Evolutionary conservation across 108 stramenopile genomes (phyloP).

Genomic region (Fistulifera pelliculosa): DNA sequence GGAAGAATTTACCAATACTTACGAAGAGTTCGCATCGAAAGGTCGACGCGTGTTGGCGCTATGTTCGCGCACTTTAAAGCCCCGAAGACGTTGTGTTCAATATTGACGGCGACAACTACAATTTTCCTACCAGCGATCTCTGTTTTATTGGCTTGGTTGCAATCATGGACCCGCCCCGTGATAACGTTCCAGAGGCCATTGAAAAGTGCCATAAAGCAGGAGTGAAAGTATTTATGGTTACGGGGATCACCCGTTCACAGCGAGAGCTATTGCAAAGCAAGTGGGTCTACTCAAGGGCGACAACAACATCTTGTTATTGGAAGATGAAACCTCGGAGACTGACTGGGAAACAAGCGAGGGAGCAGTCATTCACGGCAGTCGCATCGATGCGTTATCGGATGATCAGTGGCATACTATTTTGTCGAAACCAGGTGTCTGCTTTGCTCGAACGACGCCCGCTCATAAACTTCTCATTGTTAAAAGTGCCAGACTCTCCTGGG

Average conservation of each 20-base stretch:
- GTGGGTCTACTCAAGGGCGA: no score
- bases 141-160: no score
- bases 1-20: no score
- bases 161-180: constrained; percentile 20
- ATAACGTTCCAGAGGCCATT: constrained; percentile 11
- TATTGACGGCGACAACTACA: constrained; percentile 11
- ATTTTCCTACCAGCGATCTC: constrained; percentile 22
- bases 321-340: not conserved
- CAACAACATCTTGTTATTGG: constrained; percentile 15
- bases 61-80: constrained; percentile 7
- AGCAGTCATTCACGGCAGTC: constrained; percentile 4
- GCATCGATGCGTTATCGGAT: constrained; percentile 8
- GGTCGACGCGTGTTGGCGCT: constrained; percentile 63
- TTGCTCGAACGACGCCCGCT: constrained; percentile 65
- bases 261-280: constrained; percentile 4
- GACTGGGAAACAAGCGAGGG: not conserved
- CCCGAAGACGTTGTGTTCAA: constrained; percentile 15
- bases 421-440: constrained; percentile 14
- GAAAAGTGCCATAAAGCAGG: constrained; percentile 1
- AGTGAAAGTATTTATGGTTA: constrained; percentile 15
- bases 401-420: constrained; percentile 10
- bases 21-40: no score
- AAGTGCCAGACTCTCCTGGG: constrained; percentile 50
- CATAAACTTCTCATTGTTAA: constrained; percentile 81
- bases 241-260: constrained; percentile 16